Conservation (phyloP, 805 yeast species). For the Tetrapisispora taiwanensis region DNA sequence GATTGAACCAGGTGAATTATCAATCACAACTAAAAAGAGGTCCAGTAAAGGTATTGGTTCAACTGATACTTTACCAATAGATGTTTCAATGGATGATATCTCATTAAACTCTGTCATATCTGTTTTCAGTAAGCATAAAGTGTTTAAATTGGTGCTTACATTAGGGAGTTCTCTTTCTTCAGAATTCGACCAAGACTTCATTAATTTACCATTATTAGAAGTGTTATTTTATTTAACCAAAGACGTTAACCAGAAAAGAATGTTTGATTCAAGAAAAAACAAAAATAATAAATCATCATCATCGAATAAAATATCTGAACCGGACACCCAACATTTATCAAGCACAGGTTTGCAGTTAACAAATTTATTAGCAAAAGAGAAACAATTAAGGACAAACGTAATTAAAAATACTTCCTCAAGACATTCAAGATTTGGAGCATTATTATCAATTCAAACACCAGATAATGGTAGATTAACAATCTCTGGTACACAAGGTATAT, state of each 20-base stretch:
- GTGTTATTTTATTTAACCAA: conserved; percentile 52
- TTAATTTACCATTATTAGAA: conserved; percentile 60
- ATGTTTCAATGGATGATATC: conserved; percentile 55
- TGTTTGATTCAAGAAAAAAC: conserved; percentile 6
- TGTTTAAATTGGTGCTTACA: conserved; percentile 62
- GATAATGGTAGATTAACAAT: conserved; percentile 52
- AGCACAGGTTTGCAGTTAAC: conserved; percentile 35
- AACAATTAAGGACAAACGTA: conserved; percentile 39
- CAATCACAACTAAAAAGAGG: conserved; percentile 35
- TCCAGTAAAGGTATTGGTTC: conserved; percentile 25
- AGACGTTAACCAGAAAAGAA: conserved; percentile 36
- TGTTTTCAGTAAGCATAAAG: conserved; percentile 60
- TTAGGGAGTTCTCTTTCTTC: conserved; percentile 53
- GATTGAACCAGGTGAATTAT: conserved; percentile 59
- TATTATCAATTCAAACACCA: conserved; percentile 58
- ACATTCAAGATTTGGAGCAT: conserved; percentile 86
- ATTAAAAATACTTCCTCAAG: conserved; percentile 51
- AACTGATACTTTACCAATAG: conserved; percentile 39
- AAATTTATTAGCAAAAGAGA: conserved; percentile 52
- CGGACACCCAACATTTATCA: conserved; percentile 10
- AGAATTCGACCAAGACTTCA: conserved; percentile 51
- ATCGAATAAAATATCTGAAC: neutral
- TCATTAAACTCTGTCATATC: conserved; percentile 46
- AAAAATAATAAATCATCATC: neutral
- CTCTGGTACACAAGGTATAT: conserved; percentile 60